These are phyloP conservation scores for Mortierella claussenii DNA, from an alignment of 192 early-diverging fungal species.

Conservation along the genomic window DNA sequence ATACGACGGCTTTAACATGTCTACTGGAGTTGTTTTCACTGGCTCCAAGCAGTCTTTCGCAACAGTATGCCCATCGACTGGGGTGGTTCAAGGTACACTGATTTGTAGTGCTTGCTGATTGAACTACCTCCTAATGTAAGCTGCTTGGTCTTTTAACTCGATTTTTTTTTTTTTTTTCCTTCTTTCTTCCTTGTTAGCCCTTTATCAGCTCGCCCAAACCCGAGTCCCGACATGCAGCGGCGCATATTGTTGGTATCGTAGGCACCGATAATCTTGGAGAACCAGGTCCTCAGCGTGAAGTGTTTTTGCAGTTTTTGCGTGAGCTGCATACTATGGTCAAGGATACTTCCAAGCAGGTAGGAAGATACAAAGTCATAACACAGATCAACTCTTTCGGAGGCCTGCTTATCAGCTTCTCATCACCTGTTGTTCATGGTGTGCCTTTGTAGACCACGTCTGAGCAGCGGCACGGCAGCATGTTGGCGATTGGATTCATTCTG, in stretches of 20 bases:
- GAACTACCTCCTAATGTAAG: too few species aligned
- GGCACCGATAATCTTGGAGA: constrained; percentile 64
- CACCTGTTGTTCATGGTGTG: background rate
- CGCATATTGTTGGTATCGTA: constrained; percentile 79
- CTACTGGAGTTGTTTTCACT: constrained; percentile 78
- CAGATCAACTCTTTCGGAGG: too few species aligned
- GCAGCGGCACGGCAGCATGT: constrained; percentile 70
- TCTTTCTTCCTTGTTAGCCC: constrained; percentile 49
- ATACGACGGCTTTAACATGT: constrained; percentile 71
- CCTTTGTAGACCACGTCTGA: constrained; percentile 57
- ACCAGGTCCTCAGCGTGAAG: constrained; percentile 22
- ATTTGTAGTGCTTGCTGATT: too few species aligned
- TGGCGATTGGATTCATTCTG: constrained; percentile 77
- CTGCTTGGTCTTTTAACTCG: background rate
- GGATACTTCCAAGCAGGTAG: constrained; percentile 61
- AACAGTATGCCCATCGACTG: constrained; percentile 57
- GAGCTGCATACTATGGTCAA: constrained; percentile 46
- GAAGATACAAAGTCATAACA: background rate
- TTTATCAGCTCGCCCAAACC: constrained; percentile 66
- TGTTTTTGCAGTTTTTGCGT: constrained; percentile 55
- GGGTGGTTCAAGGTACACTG: constrained; percentile 59
- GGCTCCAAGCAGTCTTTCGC: constrained; percentile 66
- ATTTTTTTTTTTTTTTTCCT: background rate
- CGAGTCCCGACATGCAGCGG: constrained; percentile 73
- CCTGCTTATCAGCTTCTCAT: too few species aligned